Percentiles rank a stretch among this genome's conserved stretches.
These are phyloP conservation scores for Eimeria zaria DNA, from an alignment of 169 alveolate species.

Conservation along the genomic window DNA sequence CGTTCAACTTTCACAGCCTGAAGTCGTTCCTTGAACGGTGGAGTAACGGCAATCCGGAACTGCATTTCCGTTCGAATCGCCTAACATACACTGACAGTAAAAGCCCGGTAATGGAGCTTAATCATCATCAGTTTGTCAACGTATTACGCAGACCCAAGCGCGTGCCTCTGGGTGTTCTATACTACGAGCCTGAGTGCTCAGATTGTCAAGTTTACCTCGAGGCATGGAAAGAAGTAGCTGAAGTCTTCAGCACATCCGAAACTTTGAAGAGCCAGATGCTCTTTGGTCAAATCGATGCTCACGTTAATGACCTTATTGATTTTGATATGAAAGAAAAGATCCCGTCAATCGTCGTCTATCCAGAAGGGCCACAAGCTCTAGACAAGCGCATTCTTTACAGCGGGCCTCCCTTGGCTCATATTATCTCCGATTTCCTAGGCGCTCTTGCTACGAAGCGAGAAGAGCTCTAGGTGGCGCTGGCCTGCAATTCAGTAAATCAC, in stretches of 20 bases:
- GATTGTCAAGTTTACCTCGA: slow-evolving; percentile 24
- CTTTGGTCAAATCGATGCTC: slow-evolving; percentile 9
- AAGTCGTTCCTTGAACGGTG: slow-evolving; percentile 10
- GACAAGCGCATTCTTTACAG: slow-evolving; percentile 16
- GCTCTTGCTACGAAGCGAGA: background rate
- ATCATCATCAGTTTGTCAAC: slow-evolving; percentile 4
- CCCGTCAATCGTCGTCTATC: slow-evolving; percentile 42
- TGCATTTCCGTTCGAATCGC: slow-evolving; percentile 54
- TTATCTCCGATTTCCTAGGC: background rate
- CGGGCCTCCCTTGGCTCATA: slow-evolving; percentile 4
- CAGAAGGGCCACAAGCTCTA: slow-evolving; percentile 23
- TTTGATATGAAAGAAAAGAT: background rate
- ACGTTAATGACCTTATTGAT: background rate
- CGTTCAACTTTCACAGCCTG: slow-evolving; percentile 25
- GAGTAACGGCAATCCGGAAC: background rate
- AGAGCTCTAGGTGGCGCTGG: background rate
- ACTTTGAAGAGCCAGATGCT: background rate
- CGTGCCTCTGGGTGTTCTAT: slow-evolving; percentile 20
- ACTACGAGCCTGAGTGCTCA: slow-evolving; percentile 44
- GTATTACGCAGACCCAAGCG: background rate
- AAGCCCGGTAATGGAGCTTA: slow-evolving; percentile 32
- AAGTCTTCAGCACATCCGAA: background rate
- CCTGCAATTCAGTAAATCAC: background rate
- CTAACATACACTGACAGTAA: background rate
- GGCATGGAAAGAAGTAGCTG: slow-evolving; percentile 22